Conservation (phyloP, 2,329 filamentous ascomycete genomes). For the Alternaria dauci region DNA sequence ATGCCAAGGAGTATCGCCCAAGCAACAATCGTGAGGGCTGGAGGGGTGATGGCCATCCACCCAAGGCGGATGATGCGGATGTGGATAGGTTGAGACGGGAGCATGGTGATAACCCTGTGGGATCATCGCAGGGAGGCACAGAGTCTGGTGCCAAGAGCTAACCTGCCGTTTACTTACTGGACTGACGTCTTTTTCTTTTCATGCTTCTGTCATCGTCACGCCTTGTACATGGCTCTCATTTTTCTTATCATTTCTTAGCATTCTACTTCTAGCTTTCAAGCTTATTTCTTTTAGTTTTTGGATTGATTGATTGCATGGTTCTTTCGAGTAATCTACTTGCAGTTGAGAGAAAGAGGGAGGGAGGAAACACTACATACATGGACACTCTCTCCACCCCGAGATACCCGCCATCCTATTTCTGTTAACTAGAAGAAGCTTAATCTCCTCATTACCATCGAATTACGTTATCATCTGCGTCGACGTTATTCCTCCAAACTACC, state of each 20-base stretch:
- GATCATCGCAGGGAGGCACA: not conserved
- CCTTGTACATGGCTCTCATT: not conserved
- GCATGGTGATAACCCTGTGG: not conserved
- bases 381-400: slow-evolving; percentile 3
- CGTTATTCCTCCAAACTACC: not conserved
- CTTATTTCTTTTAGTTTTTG: not conserved
- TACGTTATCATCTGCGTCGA: not conserved
- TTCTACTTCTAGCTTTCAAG: not conserved
- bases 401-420: slow-evolving; percentile 2
- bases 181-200: not conserved
- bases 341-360: not conserved
- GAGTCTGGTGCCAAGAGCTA: slow-evolving; percentile 8
- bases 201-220: not conserved
- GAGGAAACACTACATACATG: slow-evolving; percentile 3
- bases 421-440: not conserved
- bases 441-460: not conserved
- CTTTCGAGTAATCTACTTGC: not conserved
- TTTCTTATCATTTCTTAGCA: not conserved
- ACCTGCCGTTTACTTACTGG: not conserved
- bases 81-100: slow-evolving; percentile 12
- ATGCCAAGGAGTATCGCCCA: slow-evolving; percentile 37
- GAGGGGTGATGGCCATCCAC: slow-evolving; percentile 30
- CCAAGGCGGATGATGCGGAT: slow-evolving; percentile 22
- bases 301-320: not conserved
- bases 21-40: slow-evolving; percentile 36